Percentiles rank a stretch among this genome's conserved stretches.
Conservation (phyloP, 768 basidiomycete species). For the Serendipita sp. region DNA sequence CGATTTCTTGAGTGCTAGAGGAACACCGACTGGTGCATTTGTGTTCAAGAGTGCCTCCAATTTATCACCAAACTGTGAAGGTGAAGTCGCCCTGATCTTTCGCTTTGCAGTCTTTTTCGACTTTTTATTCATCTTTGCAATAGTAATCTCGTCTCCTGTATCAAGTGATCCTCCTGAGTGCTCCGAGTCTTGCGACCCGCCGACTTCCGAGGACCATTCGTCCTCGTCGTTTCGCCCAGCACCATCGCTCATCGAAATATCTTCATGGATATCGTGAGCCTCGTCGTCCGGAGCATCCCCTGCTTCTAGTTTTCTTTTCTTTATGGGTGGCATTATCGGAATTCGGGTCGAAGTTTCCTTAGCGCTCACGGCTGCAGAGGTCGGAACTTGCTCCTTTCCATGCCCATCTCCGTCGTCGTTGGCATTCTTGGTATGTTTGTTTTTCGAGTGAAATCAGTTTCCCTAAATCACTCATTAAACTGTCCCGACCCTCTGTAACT, state of each 20-base stretch:
- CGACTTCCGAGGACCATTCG: not conserved
- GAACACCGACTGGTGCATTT: constrained; percentile 48
- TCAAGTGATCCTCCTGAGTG: constrained; percentile 20
- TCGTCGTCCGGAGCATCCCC: not conserved
- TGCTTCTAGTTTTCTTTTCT: not conserved
- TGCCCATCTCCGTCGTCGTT: constrained; percentile 8
- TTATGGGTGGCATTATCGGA: not conserved
- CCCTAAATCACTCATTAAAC: not conserved
- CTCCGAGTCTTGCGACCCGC: not conserved
- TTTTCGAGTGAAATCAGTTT: not conserved
- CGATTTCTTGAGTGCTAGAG: constrained; percentile 67
- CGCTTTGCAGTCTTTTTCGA: constrained; percentile 70
- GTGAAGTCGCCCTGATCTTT: constrained; percentile 63
- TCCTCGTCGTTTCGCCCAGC: not conserved
- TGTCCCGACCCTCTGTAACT: too few relatives aligned
- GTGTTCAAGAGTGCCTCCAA: constrained; percentile 59
- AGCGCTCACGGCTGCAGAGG: not conserved
- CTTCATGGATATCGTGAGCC: not conserved
- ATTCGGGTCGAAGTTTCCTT: not conserved
- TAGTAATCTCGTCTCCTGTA: constrained; percentile 50
- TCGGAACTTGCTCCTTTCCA: not conserved
- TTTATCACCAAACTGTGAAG: constrained; percentile 57
- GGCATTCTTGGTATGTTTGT: constrained; percentile 11
- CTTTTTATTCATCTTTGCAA: constrained; percentile 34
- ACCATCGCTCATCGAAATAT: not conserved